Evolutionary conservation across 352 stramenopile genomes (phyloP).

Genomic region (Phytophthora multivora): DNA sequence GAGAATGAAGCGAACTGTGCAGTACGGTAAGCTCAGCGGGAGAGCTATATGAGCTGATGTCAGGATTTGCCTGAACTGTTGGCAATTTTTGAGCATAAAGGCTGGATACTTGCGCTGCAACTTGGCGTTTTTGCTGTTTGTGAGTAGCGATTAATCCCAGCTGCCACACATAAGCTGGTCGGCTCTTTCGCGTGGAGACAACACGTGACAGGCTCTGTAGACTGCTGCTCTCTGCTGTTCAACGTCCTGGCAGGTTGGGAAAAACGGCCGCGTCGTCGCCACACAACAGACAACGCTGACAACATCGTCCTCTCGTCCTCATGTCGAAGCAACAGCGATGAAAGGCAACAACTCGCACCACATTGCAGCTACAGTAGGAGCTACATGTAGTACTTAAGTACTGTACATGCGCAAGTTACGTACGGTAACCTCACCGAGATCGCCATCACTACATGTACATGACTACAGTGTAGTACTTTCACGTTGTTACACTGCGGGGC

Average conservation of each 20-base stretch:
- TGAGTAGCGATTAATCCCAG: slow-evolving; percentile 23
- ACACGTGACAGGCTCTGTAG: slow-evolving; percentile 6
- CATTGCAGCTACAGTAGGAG: background rate
- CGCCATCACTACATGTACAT: no score
- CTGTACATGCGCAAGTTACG: no score
- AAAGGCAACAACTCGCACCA: background rate
- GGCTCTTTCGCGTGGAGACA: slow-evolving; percentile 10
- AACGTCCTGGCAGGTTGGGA: slow-evolving; percentile 4
- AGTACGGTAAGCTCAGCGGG: slow-evolving; percentile 5
- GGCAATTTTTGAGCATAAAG: slow-evolving; percentile 2
- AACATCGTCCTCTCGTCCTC: slow-evolving; percentile 16
- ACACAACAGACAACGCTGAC: slow-evolving; percentile 6
- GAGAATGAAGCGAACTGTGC: slow-evolving; percentile 20
- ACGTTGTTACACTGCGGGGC: no score
- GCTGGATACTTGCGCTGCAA: slow-evolving; percentile 21
- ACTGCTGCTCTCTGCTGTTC: no score
- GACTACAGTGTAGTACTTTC: background rate
- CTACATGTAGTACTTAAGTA: no score
- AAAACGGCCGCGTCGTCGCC: background rate
- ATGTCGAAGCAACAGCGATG: background rate
- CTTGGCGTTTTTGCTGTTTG: slow-evolving; percentile 29
- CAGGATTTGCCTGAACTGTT: slow-evolving; percentile 11
- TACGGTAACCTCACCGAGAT: no score
- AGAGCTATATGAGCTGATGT: slow-evolving; percentile 18
- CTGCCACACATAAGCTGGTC: slow-evolving; percentile 6